Conservation (phyloP, 495 filamentous ascomycete species). For the Aspergillus kassunensis region DNA sequence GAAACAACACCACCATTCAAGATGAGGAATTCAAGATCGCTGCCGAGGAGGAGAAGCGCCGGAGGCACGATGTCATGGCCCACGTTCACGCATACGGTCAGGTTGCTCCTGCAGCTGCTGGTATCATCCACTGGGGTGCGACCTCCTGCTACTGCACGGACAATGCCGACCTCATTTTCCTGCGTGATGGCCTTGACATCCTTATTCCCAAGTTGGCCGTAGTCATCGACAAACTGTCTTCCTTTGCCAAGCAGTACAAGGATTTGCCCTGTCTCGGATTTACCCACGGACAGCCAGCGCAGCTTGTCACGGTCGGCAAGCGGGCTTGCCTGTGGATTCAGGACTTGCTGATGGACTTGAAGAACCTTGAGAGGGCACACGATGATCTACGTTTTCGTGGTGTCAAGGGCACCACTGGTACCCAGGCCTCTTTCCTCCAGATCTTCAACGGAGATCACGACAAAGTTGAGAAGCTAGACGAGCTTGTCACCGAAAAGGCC, state of each 20-base stretch:
- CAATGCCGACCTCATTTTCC: slow-evolving; percentile 84
- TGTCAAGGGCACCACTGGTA: slow-evolving; percentile 75
- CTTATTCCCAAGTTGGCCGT: slow-evolving; percentile 81
- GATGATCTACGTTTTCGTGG: slow-evolving; percentile 79
- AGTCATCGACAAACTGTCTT: slow-evolving; percentile 73
- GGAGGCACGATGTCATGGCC: slow-evolving; percentile 68
- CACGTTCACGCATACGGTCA: slow-evolving; percentile 72
- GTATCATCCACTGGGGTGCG: slow-evolving; percentile 81
- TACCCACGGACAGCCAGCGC: slow-evolving; percentile 81
- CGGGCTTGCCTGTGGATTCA: slow-evolving; percentile 77
- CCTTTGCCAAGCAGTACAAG: slow-evolving; percentile 77
- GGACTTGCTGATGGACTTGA: slow-evolving; percentile 82
- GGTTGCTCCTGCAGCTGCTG: slow-evolving; percentile 75
- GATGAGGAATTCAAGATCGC: slow-evolving; percentile 79
- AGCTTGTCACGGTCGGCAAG: slow-evolving; percentile 79
- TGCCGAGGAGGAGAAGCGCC: slow-evolving; percentile 72
- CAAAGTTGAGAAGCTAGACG: slow-evolving; percentile 71
- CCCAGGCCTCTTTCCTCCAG: slow-evolving; percentile 74
- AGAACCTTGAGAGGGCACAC: slow-evolving; percentile 71
- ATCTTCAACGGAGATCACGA: slow-evolving; percentile 76
- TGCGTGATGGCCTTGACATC: slow-evolving; percentile 69
- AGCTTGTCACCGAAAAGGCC: slow-evolving; percentile 77
- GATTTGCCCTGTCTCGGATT: slow-evolving; percentile 61
- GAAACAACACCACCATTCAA: slow-evolving; percentile 61
- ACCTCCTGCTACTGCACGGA: slow-evolving; percentile 70